These are phyloP conservation scores for Agroathelia rolfsii DNA, from an alignment of 1,284 basidiomycete species.

Conservation along the genomic window DNA sequence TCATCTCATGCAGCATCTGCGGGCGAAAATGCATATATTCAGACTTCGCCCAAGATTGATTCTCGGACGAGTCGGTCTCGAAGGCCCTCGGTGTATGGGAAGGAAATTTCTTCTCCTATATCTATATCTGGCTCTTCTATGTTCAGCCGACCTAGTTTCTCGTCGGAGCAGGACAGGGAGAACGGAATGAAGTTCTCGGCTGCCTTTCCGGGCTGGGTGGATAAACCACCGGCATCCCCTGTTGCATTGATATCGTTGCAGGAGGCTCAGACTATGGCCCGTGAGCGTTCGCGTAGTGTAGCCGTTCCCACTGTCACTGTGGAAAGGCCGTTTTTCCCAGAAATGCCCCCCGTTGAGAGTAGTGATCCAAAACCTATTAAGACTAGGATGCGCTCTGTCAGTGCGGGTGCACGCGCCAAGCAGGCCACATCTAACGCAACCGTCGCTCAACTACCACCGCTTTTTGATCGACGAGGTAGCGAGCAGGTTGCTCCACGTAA, in stretches of 20 bases:
- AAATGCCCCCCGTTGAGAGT: conserved; percentile 13
- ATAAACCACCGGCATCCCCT: conserved; percentile 33
- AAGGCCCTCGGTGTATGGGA: too few species aligned
- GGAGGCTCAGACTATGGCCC: conserved; percentile 57
- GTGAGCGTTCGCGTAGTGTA: conserved; percentile 41
- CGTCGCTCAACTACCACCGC: conserved; percentile 18
- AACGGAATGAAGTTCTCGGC: conserved; percentile 25
- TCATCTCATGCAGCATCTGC: conserved; percentile 18
- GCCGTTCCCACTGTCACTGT: conserved; percentile 25
- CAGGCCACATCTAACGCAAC: conserved; percentile 32
- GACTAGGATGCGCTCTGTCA: conserved; percentile 47
- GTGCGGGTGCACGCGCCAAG: conserved; percentile 46
- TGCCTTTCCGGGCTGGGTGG: conserved; percentile 34
- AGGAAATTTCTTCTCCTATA: conserved; percentile 44
- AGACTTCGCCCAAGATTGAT: conserved; percentile 13
- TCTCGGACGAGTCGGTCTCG: too few species aligned
- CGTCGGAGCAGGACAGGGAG: conserved; percentile 16
- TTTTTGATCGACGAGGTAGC: conserved; percentile 28
- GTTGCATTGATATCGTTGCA: conserved; percentile 66
- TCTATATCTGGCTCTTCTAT: conserved; percentile 22
- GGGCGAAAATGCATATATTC: conserved; percentile 5
- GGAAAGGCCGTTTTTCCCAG: conserved; percentile 15
- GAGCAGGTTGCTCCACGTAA: conserved; percentile 35
- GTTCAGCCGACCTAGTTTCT: conserved; percentile 12
- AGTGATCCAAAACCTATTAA: conserved; percentile 20